Evolutionary conservation across 495 filamentous ascomycete genomes (phyloP).

Genomic region (Neurospora pannonica): DNA sequence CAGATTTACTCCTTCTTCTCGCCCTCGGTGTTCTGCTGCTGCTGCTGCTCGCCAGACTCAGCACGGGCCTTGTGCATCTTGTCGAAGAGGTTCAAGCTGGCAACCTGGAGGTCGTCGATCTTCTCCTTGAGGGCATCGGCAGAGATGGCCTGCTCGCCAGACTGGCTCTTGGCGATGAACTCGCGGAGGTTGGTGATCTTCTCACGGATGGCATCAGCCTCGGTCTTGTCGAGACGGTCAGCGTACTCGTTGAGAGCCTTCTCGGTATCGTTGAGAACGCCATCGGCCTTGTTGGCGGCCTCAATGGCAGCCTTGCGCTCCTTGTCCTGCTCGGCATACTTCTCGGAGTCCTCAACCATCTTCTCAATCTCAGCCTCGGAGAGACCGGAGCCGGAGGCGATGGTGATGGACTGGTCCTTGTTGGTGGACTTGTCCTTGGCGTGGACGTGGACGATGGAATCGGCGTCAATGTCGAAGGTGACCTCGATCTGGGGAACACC

Average conservation of each 20-base stretch:
- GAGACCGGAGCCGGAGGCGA: constrained; percentile 95
- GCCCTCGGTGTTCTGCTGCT: constrained; percentile 49
- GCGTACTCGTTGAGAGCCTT: constrained; percentile 95
- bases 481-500: constrained; percentile 98
- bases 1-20: constrained; percentile 63
- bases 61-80: constrained; percentile 97
- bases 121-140: constrained; percentile 93
- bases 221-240: constrained; percentile 91
- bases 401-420: constrained; percentile 99
- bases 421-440: constrained; percentile 99
- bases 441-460: constrained; percentile 97
- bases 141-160: constrained; percentile 75
- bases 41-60: constrained; percentile 47
- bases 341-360: constrained; percentile 97
- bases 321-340: constrained; percentile 91
- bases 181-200: constrained; percentile 87
- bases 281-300: constrained; percentile 92
- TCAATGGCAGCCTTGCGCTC: constrained; percentile 93
- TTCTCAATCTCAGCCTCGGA: constrained; percentile 86
- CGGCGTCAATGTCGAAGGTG: constrained; percentile 98
- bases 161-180: constrained; percentile 88
- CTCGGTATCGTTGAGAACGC: constrained; percentile 94
- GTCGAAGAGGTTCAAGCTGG: constrained; percentile 93
- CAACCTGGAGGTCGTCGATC: constrained; percentile 93
- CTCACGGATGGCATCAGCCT: constrained; percentile 84